Evolutionary conservation across 2,329 filamentous ascomycete species (phyloP), one percentile per base, ranked within the genome.

Genomic region (Exophiala alcalophila): DNA sequence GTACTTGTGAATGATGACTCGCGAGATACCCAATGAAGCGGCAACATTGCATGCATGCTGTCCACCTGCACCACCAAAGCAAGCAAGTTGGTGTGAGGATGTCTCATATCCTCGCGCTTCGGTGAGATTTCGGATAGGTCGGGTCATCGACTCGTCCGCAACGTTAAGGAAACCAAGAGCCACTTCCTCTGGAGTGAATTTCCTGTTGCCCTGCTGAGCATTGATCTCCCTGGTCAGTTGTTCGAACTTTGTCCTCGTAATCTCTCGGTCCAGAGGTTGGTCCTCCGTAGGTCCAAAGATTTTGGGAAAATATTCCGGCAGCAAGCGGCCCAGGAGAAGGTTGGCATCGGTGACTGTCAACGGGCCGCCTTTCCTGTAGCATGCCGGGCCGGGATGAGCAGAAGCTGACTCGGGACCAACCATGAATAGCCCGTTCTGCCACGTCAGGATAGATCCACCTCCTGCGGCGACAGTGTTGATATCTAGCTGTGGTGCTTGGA

Each of bases 321-420:
- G 55, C 26, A 66, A 62, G 26, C 90, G 77, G 0, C 90, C 89
- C 0, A 95, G 78, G 56, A 87, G 87, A 4, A 95, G 65, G 55
- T 95, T 95, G 2, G 90, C 90, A 60, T 96, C 90, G 0, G 90
- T 96, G n/a, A 96, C 89, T 0, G 90, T 92, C 4, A 90, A 73
- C 3, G 90, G 89, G 0, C 90, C 90, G 0, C 84, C 86, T 64
- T 95, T 95, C 21, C 89, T 78, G 64, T 95, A 96, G 55, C 89
- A 95, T 0, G 87, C 87, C 8, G 90, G 90, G 0, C 90, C 90
- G 0, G 90, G 90, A 57, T 94, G 87, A 2, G 90, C 89, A 20
- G 86, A 84, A 1, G 89, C 90, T 5, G 86, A 92, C 59, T 94
- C 88, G 0, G 90, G 90, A 0, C 90, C 90, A 3, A 95, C 89